phyloP scores from a whole-genome alignment of 225 moss, liverwort and hornwort species.

The Bryum argenteum region DNA sequence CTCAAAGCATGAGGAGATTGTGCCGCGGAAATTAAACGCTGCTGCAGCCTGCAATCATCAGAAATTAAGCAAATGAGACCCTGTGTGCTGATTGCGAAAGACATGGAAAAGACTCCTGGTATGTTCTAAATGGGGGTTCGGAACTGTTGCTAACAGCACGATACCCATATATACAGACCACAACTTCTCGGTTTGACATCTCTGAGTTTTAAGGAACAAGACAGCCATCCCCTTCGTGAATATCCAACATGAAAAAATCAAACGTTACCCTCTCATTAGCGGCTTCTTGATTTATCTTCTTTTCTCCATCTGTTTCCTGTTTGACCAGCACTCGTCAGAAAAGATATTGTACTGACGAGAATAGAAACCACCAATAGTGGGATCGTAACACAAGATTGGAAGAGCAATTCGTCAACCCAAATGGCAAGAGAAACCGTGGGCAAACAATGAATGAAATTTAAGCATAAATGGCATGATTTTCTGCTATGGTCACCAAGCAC shows the following conservation, averaged over 20 bases:
- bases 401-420: conserved; percentile 7
- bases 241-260: background rate
- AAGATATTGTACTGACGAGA: conserved; percentile 15
- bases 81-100: conserved; percentile 3
- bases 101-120: background rate
- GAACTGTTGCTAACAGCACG: background rate
- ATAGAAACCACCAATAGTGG: background rate
- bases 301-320: conserved; percentile 48
- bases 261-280: conserved; percentile 50
- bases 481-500: background rate
- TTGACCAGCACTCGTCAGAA: conserved; percentile 28
- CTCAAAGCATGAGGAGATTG: conserved; percentile 93
- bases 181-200: background rate
- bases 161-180: background rate
- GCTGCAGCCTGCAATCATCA: conserved; percentile 65
- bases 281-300: conserved; percentile 42
- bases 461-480: background rate
- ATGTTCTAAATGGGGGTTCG: background rate
- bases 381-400: conserved; percentile 13
- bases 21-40: conserved; percentile 85
- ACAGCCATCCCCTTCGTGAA: background rate
- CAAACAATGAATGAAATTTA: background rate
- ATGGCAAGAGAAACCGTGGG: background rate
- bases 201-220: background rate
- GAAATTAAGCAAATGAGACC: background rate